phyloP scores from a whole-genome alignment of 2,329 filamentous ascomycete species.

The Phialophora macrospora region DNA sequence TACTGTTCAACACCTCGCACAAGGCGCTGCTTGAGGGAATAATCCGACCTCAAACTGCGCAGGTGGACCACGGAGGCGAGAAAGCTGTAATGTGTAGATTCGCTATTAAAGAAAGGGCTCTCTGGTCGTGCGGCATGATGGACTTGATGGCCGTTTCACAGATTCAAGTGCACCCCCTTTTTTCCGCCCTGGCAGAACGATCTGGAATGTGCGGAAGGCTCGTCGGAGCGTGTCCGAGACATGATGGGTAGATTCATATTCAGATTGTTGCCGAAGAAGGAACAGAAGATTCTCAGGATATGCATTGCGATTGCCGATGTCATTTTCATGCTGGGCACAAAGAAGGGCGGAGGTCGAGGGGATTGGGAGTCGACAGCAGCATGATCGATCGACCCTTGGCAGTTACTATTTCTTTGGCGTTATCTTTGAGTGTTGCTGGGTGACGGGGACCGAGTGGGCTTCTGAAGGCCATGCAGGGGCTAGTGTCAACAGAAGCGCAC shows the following conservation, averaged over 20 bases:
- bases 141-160: conserved; percentile 2
- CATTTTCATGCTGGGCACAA: conserved; percentile 29
- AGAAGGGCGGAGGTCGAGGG: conserved; percentile 15
- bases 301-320: conserved; percentile 30
- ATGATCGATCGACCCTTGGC: conserved; percentile 6
- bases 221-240: background rate
- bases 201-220: conserved; percentile 5
- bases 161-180: background rate
- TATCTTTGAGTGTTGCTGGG: conserved; percentile 26
- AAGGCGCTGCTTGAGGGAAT: conserved; percentile 12
- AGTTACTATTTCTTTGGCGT: background rate
- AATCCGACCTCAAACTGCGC: background rate
- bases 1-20: background rate
- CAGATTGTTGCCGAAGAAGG: conserved; percentile 28
- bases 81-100: background rate
- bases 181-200: background rate
- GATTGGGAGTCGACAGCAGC: conserved; percentile 7
- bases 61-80: background rate
- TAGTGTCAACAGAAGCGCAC: conserved; percentile 31
- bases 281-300: conserved; percentile 27
- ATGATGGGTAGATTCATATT: conserved; percentile 27
- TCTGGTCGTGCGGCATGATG: background rate
- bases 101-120: background rate
- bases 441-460: conserved; percentile 19
- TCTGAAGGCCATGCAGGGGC: conserved; percentile 18